phyloP scores from a whole-genome alignment of 352 stramenopile genomes.

The Pythium guiyangense region DNA sequence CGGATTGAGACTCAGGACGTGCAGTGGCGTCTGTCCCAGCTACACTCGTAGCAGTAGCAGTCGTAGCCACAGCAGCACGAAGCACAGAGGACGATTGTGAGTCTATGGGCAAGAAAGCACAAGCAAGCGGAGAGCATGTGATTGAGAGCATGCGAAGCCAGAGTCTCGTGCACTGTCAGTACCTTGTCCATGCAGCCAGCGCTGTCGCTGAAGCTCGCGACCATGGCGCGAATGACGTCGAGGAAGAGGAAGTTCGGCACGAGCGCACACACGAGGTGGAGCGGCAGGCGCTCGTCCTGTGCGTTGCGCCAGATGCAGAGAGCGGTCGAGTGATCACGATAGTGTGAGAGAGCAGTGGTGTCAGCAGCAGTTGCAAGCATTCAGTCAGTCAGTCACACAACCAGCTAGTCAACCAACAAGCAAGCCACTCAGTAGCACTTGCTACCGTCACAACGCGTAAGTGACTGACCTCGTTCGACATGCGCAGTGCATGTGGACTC shows the following conservation, averaged over 20 bases:
- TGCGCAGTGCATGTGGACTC: slow-evolving; percentile 24
- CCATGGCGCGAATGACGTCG: slow-evolving; percentile 50
- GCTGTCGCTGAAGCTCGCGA: slow-evolving; percentile 30
- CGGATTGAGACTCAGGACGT: slow-evolving; percentile 45
- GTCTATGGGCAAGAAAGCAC: too few relatives aligned
- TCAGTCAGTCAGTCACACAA: neutral
- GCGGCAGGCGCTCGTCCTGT: slow-evolving; percentile 36
- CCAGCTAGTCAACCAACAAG: neutral
- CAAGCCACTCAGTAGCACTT: neutral
- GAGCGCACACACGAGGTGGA: slow-evolving; percentile 52
- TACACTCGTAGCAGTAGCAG: slow-evolving; percentile 1
- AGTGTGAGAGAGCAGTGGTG: neutral
- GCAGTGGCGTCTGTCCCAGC: slow-evolving; percentile 42
- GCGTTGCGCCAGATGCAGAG: neutral
- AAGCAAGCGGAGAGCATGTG: neutral
- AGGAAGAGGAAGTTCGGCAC: slow-evolving; percentile 46
- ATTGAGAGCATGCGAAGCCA: neutral
- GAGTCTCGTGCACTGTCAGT: neutral
- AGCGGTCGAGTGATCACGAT: neutral
- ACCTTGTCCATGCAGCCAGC: slow-evolving; percentile 38
- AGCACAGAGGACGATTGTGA: neutral
- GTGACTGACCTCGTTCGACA: slow-evolving; percentile 24
- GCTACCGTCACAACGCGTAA: neutral
- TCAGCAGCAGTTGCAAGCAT: neutral
- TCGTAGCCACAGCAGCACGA: too few relatives aligned